phyloP scores from a whole-genome alignment of 257 asterid genomes.

The Cordia subcordata region DNA sequence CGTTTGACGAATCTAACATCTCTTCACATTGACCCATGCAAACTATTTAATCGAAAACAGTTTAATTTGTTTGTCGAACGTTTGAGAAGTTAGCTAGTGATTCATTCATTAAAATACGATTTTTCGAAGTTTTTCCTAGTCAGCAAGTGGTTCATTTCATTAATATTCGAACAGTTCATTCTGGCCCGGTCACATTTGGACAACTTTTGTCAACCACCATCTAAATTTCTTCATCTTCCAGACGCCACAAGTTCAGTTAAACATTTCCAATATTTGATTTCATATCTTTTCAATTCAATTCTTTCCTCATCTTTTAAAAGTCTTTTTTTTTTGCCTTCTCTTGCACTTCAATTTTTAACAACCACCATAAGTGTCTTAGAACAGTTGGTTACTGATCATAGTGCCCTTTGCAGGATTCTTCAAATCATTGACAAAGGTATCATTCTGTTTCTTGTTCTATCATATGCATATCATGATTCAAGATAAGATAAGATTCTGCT shows the following conservation, averaged over 20 bases:
- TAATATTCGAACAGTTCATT: too few species aligned
- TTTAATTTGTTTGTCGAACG: too few species aligned
- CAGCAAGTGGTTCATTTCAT: too few species aligned
- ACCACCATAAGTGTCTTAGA: neutral
- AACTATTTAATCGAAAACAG: too few species aligned
- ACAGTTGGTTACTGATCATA: neutral
- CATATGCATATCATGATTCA: neutral
- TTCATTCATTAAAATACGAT: too few species aligned
- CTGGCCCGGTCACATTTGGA: too few species aligned
- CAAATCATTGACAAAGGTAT: slow-evolving; percentile 2
- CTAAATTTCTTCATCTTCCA: neutral
- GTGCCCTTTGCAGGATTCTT: neutral
- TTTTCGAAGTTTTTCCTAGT: too few species aligned
- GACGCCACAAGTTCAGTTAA: slow-evolving; percentile 1
- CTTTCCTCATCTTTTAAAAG: neutral
- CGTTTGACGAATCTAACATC: neutral
- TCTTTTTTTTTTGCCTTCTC: neutral
- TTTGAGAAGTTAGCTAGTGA: too few species aligned
- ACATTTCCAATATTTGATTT: slow-evolving; percentile 1
- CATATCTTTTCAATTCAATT: neutral
- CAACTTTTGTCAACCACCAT: neutral
- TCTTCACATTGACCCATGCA: neutral
- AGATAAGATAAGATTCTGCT: neutral
- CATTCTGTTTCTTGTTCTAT: neutral
- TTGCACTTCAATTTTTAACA: slow-evolving; percentile 2